Conservation (phyloP, 129 eudicot genomes). For the Tagetes patula region DNA sequence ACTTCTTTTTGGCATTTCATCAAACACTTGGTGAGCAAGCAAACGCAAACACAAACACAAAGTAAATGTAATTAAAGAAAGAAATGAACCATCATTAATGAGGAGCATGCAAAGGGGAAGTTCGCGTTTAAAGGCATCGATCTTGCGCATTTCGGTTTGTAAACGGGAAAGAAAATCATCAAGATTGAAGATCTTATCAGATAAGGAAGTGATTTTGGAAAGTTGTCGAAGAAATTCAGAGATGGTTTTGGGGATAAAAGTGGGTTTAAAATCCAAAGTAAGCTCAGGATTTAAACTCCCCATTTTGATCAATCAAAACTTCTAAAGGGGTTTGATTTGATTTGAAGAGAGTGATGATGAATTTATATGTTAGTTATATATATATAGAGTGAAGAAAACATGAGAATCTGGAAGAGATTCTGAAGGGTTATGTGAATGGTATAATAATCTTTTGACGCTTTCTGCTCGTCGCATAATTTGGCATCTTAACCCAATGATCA, state of each 20-base stretch:
- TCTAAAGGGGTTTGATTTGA: background rate
- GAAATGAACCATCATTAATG: constrained; percentile 59
- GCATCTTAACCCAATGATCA: background rate
- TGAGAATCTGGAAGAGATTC: constrained; percentile 30
- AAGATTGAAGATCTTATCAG: constrained; percentile 50
- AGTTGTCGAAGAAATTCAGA: constrained; percentile 43
- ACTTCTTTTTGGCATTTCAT: background rate
- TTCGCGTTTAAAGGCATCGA: constrained; percentile 78
- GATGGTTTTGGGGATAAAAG: constrained; percentile 55
- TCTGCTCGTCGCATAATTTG: constrained; percentile 11
- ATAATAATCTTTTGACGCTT: background rate
- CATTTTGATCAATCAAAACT: constrained; percentile 16
- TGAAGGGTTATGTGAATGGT: background rate
- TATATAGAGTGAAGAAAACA: constrained; percentile 10
- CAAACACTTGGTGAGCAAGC: background rate
- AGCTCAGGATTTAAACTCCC: constrained; percentile 52
- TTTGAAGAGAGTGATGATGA: constrained; percentile 25
- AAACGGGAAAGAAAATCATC: constrained; percentile 53
- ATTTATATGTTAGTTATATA: background rate
- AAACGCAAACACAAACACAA: background rate
- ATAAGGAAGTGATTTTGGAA: constrained; percentile 40
- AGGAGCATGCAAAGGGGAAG: constrained; percentile 76
- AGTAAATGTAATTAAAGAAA: background rate
- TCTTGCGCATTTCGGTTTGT: constrained; percentile 78
- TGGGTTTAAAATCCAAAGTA: constrained; percentile 46